Base-by-base conservation (phyloP, 1,284 basidiomycete genomes). In the Clitocybe nebularis region DNA sequence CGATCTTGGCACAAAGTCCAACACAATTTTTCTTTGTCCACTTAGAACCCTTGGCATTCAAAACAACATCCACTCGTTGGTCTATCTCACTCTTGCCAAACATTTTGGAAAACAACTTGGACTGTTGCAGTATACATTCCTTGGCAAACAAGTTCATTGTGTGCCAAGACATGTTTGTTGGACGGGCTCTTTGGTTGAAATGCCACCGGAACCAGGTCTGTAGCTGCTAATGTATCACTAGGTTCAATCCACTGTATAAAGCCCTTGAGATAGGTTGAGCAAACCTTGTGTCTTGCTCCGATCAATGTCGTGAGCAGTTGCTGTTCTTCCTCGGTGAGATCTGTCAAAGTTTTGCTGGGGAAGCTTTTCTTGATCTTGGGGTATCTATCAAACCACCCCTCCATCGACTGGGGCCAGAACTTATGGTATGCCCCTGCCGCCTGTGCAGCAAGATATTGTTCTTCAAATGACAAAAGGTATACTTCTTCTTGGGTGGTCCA, bases 371-470 rank as follows among this genome's bases (percentile, higher is more conserved):
- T 19, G 1, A 17, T 8, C 19, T 19, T 28, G 10, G 25, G 37
- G 20, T 29, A 39, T 39, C 29, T n/a, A 8, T 20, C 20, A 16
- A 19, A 17, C 37, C 37, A 39, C 8, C 26, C 37, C 17, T 39
- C 25, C 13, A 24, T 19, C 16, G 29, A 10, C 29, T 19, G 13
- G 10, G 24, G 37, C 37, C 37, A 39, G 19, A 39, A 39, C 6
- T 13, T 19, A 7, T 23, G 22, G 19, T 38, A 38, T n/a, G 3
- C 5, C 16, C 23, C n/a, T 5, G 8, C 24, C 16, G 13, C 14
- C 21, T 24, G 20, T 17, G 22, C 21, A 13, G 1, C 14, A 21
- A 21, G 17, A 22, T 36, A 23, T 25, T 37, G 16, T 23, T 22
- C n/a, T 8, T 14, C 4, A 2, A 5, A 14, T 23, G n/a, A 14